Evolutionary conservation across 495 filamentous ascomycete genomes (phyloP), one percentile per base, ranked within the genome.

Genomic region (Lasiosphaeriaceae sp.): DNA sequence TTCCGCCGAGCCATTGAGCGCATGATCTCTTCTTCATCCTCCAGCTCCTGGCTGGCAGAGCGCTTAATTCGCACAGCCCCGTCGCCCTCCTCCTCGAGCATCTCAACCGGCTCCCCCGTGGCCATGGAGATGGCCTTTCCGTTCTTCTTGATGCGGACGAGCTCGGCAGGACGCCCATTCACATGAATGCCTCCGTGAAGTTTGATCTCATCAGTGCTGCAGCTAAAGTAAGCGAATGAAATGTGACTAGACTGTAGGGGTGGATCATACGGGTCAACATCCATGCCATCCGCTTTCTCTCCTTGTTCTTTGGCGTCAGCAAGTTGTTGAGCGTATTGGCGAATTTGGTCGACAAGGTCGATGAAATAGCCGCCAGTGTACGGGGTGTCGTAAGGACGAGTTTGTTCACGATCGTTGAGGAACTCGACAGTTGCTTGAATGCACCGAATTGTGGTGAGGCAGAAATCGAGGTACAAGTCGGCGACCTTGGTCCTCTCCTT

Each of bases 281-380:
- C 77, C 71, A 81, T 76, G 41, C 78, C 73, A 55, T 69, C 69
- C 14, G 66, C 57, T 43, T 72, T 54, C 50, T 77, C 74, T 11
- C 75, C 76, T 55, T 74, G 79, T 51, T 78, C 74, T 62, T 80
- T 77, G 52, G 73, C 69, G 58, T 76, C 79, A 53, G 76, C 73
- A 52, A 83, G 72, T 52, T 80, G 77, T 55, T 76, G 71, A 35
- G 87, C 87, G 79, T 90, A 89, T 54, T 85, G 82, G 64, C 83
- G 82, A 53, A 90, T 87, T 83, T 96, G 90, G 62, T 90, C 88
- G 66, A 92, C 81, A 53, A 96, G 86, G 77, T 97, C 93, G 67
- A 96, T 84, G 65, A 96, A 96, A 77, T 97, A 97, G 58, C 85
- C 86, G 79, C 86, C 88, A 81, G 83, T 90, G 76, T 96, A 97